These are phyloP conservation scores for Mycena venus DNA, from an alignment of 768 basidiomycete genomes.

Conservation along the genomic window DNA sequence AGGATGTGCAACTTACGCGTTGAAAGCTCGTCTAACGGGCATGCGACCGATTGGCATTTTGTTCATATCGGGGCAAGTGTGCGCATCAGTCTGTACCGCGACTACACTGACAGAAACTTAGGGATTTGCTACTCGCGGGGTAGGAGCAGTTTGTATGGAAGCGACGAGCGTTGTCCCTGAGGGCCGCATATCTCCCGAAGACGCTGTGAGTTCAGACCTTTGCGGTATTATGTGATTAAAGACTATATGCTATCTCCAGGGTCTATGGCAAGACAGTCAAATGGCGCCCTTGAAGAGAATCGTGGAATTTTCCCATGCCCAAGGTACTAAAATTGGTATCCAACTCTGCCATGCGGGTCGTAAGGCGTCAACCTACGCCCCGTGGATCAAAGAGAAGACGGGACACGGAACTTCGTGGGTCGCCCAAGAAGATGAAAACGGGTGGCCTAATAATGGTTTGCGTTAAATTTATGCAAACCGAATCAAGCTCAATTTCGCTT, in stretches of 20 bases:
- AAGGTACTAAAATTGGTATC: constrained; percentile 79
- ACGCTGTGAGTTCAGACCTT: constrained; percentile 59
- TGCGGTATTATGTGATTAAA: neutral
- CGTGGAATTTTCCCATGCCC: constrained; percentile 79
- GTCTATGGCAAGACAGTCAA: constrained; percentile 84
- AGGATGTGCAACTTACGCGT: neutral
- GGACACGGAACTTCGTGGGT: constrained; percentile 49
- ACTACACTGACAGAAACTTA: constrained; percentile 31
- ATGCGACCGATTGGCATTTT: constrained; percentile 87
- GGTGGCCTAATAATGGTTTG: constrained; percentile 79
- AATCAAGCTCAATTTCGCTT: neutral
- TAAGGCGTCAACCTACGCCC: constrained; percentile 79
- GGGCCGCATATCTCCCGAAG: constrained; percentile 83
- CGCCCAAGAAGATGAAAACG: constrained; percentile 64
- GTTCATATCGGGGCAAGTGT: constrained; percentile 77
- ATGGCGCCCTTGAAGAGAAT: constrained; percentile 78
- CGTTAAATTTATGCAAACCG: neutral
- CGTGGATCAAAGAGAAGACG: constrained; percentile 68
- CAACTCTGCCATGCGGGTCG: constrained; percentile 83
- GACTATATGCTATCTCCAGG: constrained; percentile 46
- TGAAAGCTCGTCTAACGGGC: constrained; percentile 57
- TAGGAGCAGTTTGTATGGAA: constrained; percentile 79
- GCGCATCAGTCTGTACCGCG: neutral
- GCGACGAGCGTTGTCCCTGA: constrained; percentile 82
- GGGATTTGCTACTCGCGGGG: constrained; percentile 79